These are phyloP conservation scores for Cytospora piceae DNA, from an alignment of 2,329 filamentous ascomycete genomes.

Conservation along the genomic window DNA sequence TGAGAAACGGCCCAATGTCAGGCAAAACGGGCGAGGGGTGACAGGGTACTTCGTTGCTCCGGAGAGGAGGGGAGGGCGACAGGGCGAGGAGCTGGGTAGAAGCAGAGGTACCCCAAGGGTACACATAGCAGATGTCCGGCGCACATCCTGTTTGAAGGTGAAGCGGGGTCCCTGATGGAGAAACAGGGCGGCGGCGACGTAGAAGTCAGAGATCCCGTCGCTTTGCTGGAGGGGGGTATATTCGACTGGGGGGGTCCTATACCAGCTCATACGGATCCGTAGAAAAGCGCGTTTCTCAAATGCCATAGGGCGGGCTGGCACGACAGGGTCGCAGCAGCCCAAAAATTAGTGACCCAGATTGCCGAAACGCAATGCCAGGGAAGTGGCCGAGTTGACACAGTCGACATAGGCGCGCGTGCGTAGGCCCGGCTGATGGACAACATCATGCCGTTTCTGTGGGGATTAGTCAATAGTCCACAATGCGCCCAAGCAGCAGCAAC, in stretches of 20 bases:
- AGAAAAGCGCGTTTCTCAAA: conserved; percentile 35
- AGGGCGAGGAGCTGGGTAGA: conserved; percentile 16
- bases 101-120: conserved; percentile 22
- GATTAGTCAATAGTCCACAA: conserved; percentile 26
- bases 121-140: conserved; percentile 9
- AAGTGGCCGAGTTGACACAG: conserved; percentile 29
- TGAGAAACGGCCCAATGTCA: conserved; percentile 23
- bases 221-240: conserved; percentile 38
- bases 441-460: conserved; percentile 27
- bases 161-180: conserved; percentile 30
- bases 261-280: conserved; percentile 31
- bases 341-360: conserved; percentile 38
- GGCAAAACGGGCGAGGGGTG: conserved; percentile 22
- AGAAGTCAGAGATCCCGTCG: conserved; percentile 27
- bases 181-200: conserved; percentile 30
- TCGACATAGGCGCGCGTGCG: conserved; percentile 26
- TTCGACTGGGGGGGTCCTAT: conserved; percentile 37
- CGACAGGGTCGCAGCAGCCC: conserved; percentile 32
- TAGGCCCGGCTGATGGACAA: conserved; percentile 11
- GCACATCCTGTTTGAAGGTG: conserved; percentile 25
- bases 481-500: conserved; percentile 20
- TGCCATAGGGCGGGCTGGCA: conserved; percentile 35
- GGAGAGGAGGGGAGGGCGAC: conserved; percentile 25
- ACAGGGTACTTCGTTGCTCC: conserved; percentile 31
- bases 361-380: conserved; percentile 35